Evolutionary conservation across 805 yeast species (phyloP), one percentile per base, ranked within the genome.

Genomic region (Kuraishia piskuri): DNA sequence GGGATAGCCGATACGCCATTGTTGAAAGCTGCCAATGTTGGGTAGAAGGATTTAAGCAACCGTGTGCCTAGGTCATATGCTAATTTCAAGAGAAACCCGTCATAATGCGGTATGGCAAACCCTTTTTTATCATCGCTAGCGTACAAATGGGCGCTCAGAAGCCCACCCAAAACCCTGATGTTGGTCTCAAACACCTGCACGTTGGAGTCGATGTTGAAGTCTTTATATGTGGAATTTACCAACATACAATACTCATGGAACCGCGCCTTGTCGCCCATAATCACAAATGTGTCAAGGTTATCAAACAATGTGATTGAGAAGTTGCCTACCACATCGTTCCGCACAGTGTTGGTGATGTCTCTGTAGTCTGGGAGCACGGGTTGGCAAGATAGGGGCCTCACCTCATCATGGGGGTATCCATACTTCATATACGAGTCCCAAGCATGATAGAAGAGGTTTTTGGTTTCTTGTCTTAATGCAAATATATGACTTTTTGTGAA

Each of bases 111-210:
- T 1, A 75, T 61, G 57, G 69, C 67, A 49, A 55, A 66, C 4
- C 82, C 85, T 49, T 67, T 68, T 2, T 72, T 62, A 0, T 70
- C 71, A 55, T 78, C 81, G 0, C 78, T 68, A 0, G 89, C 88
- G 61, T 80, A 86, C 48, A 89, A 69, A 68, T 91, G 97, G 0
- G 89, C 81, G 1, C 92, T 83, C 22, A 91, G 63, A 26, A 91
- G 71, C 0, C 96, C 90, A 0, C 98, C 98, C 23, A 91, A 63
- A 1, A 88, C 79, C 45, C 98, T 69, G 19, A 92, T 91, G 4
- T 90, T 81, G 2, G 88, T 78, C 66, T 91, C 98, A 66, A 91
- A 91, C 1, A 91, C 95, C 63, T 91, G 97, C 0, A 91, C 85
- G 1, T 84, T 80, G 9, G 90, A 77, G 56, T 88, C 82, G 45